A percentile compares a stretch with the other conserved stretches of the same genome.
These are phyloP conservation scores for Xylaria digitata DNA, from an alignment of 2,329 filamentous ascomycete species.

Conservation along the genomic window DNA sequence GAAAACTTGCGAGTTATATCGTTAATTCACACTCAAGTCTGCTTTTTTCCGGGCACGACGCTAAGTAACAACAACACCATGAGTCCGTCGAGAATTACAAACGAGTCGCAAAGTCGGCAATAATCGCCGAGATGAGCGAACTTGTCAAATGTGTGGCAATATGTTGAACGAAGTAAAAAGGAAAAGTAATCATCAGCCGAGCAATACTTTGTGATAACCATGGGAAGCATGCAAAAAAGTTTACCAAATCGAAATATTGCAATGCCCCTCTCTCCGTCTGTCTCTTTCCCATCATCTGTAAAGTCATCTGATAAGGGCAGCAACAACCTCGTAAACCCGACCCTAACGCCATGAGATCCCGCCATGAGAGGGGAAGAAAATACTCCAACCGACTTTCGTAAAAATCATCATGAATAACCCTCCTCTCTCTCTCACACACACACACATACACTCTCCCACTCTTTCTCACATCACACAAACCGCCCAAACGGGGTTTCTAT, in stretches of 20 bases:
- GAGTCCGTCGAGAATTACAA: neutral
- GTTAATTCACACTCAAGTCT: neutral
- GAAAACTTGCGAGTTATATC: neutral
- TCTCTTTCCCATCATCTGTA: slow-evolving; percentile 3
- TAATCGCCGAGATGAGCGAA: neutral
- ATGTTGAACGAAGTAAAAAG: slow-evolving; percentile 2
- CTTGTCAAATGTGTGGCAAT: neutral
- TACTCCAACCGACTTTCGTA: slow-evolving; percentile 29
- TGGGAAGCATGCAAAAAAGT: slow-evolving; percentile 11
- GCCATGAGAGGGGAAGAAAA: slow-evolving; percentile 5
- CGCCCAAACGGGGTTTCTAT: neutral
- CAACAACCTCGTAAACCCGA: slow-evolving; percentile 18
- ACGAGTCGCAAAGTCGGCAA: neutral
- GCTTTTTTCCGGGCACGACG: neutral
- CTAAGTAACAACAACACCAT: neutral
- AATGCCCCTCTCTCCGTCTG: neutral
- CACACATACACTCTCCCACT: too few relatives aligned
- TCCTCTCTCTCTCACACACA: too few relatives aligned
- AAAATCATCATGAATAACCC: slow-evolving; percentile 39
- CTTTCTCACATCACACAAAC: slow-evolving; percentile 21
- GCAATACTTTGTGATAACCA: slow-evolving; percentile 9
- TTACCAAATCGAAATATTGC: neutral
- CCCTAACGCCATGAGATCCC: slow-evolving; percentile 33
- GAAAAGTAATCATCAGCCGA: slow-evolving; percentile 20
- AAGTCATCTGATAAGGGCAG: too few relatives aligned